Percentiles rank a stretch among this genome's conserved stretches.
Evolutionary conservation across 345 rosid genomes (phyloP).

Genomic region (Eucalyptus cloeziana): DNA sequence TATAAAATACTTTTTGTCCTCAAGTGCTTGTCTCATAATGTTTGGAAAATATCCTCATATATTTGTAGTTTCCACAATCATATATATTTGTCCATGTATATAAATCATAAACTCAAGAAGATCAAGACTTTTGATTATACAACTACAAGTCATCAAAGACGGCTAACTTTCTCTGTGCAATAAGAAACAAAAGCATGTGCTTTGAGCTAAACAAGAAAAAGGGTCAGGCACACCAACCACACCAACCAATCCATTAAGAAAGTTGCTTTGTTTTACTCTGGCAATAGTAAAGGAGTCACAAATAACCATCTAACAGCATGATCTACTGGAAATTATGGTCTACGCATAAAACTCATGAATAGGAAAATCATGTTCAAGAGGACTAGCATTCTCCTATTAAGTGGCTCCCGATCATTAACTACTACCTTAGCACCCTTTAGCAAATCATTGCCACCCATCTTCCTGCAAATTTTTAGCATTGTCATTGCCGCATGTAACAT

Average conservation of each 20-base stretch:
- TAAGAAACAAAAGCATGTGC: not conserved
- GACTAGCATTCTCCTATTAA: not conserved
- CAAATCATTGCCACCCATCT: too few species aligned
- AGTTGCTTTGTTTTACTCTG: not conserved
- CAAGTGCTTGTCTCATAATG: too few species aligned
- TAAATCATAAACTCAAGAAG: too few species aligned
- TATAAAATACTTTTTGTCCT: fast-evolving
- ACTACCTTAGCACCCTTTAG: too few species aligned
- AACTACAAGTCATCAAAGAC: fast-evolving
- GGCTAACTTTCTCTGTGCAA: too few species aligned
- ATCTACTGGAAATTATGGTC: not conserved
- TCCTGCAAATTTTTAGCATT: too few species aligned
- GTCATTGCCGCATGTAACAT: too few species aligned
- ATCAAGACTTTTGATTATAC: too few species aligned
- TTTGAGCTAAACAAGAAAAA: not conserved
- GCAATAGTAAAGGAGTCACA: not conserved
- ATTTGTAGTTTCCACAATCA: too few species aligned
- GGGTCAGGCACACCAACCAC: not conserved
- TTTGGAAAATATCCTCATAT: too few species aligned
- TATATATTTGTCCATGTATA: fast-evolving
- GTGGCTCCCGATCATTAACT: too few species aligned
- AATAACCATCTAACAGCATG: not conserved
- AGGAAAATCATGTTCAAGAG: not conserved
- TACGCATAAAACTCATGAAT: not conserved
- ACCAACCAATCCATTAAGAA: not conserved